These are phyloP conservation scores for Fonsecaea nubica DNA, from an alignment of 2,329 filamentous ascomycete genomes.

Conservation along the genomic window DNA sequence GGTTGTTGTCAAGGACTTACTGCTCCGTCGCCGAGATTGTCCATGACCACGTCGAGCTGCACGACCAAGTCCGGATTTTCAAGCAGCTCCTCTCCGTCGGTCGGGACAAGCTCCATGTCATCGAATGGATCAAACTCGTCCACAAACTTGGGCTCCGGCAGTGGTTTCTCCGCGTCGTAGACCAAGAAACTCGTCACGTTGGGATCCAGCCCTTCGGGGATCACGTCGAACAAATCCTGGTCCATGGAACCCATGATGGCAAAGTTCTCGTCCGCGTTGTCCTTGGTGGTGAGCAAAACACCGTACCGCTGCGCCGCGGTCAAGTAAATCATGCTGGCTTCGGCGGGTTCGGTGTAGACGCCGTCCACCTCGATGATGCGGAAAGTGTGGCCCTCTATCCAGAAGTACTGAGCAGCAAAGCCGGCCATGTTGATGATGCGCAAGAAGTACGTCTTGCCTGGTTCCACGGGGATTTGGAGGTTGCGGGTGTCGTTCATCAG, in stretches of 20 bases:
- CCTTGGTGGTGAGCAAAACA: constrained; percentile 65
- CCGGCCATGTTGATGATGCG: constrained; percentile 76
- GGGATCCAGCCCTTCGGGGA: constrained; percentile 70
- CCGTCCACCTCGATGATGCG: constrained; percentile 76
- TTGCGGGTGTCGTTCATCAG: constrained; percentile 75
- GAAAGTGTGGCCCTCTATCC: constrained; percentile 63
- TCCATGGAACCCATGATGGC: constrained; percentile 75
- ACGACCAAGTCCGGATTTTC: constrained; percentile 68
- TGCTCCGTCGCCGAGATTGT: constrained; percentile 70
- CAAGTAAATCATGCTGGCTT: constrained; percentile 70
- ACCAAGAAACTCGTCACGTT: constrained; percentile 64
- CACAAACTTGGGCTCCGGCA: constrained; percentile 60
- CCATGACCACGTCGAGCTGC: constrained; percentile 69
- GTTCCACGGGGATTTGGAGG: constrained; percentile 64
- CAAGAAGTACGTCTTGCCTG: constrained; percentile 74
- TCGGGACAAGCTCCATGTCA: constrained; percentile 72
- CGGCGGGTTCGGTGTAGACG: constrained; percentile 67
- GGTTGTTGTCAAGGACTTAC: constrained; percentile 52
- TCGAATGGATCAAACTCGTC: constrained; percentile 73
- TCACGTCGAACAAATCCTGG: constrained; percentile 69
- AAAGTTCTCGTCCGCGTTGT: constrained; percentile 68
- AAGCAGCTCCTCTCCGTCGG: constrained; percentile 67
- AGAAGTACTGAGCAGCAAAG: constrained; percentile 62
- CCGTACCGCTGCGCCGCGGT: constrained; percentile 69
- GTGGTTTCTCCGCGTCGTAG: constrained; percentile 57